These are phyloP conservation scores for Chlamydomonas schloesseri DNA, from an alignment of 139 green algal species.

Conservation along the genomic window DNA sequence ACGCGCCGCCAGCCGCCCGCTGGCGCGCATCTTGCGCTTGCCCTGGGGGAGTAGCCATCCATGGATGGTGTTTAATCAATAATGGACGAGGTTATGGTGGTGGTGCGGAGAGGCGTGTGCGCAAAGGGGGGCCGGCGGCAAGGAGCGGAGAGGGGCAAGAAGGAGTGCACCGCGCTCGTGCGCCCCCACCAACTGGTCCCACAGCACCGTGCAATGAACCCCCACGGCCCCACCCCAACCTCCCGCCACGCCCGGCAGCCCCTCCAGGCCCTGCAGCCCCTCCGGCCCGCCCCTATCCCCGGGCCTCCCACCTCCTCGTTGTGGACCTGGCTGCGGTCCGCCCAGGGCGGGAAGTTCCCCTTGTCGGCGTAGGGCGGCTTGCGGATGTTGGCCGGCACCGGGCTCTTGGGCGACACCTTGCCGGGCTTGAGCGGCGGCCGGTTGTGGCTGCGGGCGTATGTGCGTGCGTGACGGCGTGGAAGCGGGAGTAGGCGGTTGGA, in stretches of 20 bases:
- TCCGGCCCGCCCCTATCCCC: too few relatives aligned
- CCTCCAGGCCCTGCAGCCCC: too few relatives aligned
- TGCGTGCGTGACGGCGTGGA: too few relatives aligned
- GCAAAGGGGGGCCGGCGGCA: constrained; percentile 16
- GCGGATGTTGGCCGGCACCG: constrained; percentile 79
- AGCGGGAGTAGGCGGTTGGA: too few relatives aligned
- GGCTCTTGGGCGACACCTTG: constrained; percentile 54
- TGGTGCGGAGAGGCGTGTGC: not conserved
- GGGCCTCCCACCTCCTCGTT: constrained; percentile 59
- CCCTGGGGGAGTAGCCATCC: constrained; percentile 38
- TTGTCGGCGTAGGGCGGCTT: constrained; percentile 83
- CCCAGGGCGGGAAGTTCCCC: constrained; percentile 73
- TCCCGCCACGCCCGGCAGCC: too few relatives aligned
- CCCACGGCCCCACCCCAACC: too few relatives aligned
- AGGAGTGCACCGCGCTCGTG: too few relatives aligned
- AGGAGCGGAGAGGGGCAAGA: too few relatives aligned
- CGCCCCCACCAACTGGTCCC: too few relatives aligned
- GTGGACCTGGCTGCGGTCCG: constrained; percentile 73
- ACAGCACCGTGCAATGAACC: too few relatives aligned
- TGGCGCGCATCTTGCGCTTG: constrained; percentile 87
- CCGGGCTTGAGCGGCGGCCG: constrained; percentile 49
- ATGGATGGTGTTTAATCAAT: too few relatives aligned
- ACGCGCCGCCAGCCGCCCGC: constrained; percentile 87
- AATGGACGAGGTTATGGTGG: not conserved
- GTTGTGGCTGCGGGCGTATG: constrained; percentile 45